A percentile compares a stretch with the other conserved stretches of the same genome.
phyloP scores from a whole-genome alignment of 2,329 filamentous ascomycete genomes.

The Tolypocladium pustulatum region DNA sequence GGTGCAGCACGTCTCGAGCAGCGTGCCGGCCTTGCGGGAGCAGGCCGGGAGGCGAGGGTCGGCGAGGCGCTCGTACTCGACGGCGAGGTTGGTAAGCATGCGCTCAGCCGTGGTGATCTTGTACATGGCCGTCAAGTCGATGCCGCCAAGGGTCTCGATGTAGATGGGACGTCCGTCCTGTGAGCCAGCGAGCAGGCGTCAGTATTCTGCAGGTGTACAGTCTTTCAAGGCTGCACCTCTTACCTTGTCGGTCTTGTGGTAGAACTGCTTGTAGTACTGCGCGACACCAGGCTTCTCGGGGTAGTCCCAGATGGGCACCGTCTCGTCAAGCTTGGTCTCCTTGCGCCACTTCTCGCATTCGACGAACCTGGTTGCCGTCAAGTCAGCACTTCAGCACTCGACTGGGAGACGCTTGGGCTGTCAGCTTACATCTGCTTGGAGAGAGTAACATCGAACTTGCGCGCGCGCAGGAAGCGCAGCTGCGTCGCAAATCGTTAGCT shows the following conservation, averaged over 20 bases:
- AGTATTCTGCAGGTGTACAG: not conserved
- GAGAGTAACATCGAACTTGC: conserved; percentile 83
- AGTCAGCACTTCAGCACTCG: conserved; percentile 8
- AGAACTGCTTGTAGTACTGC: conserved; percentile 95
- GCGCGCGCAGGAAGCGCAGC: conserved; percentile 83
- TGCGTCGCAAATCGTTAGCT: conserved; percentile 18
- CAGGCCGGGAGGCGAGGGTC: conserved; percentile 91
- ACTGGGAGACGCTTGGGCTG: no score
- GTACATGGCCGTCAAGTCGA: conserved; percentile 81
- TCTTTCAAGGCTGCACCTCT: not conserved
- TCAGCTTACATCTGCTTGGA: conserved; percentile 77
- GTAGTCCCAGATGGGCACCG: conserved; percentile 76
- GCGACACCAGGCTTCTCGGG: conserved; percentile 73
- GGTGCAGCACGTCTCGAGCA: conserved; percentile 96
- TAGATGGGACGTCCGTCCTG: conserved; percentile 95
- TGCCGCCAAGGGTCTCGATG: conserved; percentile 91
- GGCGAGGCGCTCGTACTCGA: conserved; percentile 93
- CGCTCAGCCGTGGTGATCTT: conserved; percentile 87
- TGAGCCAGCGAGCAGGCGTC: not conserved
- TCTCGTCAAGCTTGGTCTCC: conserved; percentile 73
- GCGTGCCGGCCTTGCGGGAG: conserved; percentile 78
- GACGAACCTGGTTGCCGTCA: conserved; percentile 57
- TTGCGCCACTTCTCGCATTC: conserved; percentile 87
- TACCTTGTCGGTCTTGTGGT: conserved; percentile 91
- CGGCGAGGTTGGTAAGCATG: conserved; percentile 92